A percentile compares a stretch with the other conserved stretches of the same genome.
phyloP scores from a whole-genome alignment of 192 early-diverging fungal genomes.

The Coemansia umbellata region DNA sequence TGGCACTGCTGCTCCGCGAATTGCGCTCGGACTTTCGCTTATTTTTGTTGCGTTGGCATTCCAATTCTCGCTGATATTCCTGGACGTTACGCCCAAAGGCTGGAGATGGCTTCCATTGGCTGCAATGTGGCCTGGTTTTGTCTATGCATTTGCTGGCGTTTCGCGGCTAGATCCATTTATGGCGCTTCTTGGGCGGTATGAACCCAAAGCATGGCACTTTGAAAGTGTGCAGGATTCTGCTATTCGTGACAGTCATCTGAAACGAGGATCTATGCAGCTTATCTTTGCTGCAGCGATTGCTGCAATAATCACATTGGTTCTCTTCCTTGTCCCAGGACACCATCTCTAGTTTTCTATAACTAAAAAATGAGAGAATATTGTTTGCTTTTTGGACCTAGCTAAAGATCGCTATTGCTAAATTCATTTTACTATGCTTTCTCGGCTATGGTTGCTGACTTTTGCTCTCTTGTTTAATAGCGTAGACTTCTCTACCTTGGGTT shows the following conservation, averaged over 20 bases:
- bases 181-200: conserved; percentile 35
- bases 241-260: conserved; percentile 35
- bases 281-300: conserved; percentile 20
- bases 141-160: conserved; percentile 34
- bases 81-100: conserved; percentile 47
- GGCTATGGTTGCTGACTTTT: too few species aligned
- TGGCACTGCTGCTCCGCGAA: conserved; percentile 40
- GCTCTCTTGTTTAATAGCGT: too few species aligned
- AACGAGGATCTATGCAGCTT: conserved; percentile 32
- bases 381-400: too few species aligned
- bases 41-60: conserved; percentile 39
- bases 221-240: conserved; percentile 24
- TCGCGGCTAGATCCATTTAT: conserved; percentile 42
- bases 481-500: too few species aligned
- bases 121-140: conserved; percentile 38
- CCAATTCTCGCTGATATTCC: conserved; percentile 42
- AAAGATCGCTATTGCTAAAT: too few species aligned
- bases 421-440: too few species aligned
- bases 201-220: conserved; percentile 34
- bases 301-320: conserved; percentile 29
- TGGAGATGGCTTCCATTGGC: conserved; percentile 51
- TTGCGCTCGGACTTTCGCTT: conserved; percentile 41
- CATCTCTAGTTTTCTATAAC: conserved; percentile 21
- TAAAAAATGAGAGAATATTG: too few species aligned
- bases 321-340: conserved; percentile 48